phyloP scores from a whole-genome alignment of 495 filamentous ascomycete genomes.

The Filosporella fistucella region DNA sequence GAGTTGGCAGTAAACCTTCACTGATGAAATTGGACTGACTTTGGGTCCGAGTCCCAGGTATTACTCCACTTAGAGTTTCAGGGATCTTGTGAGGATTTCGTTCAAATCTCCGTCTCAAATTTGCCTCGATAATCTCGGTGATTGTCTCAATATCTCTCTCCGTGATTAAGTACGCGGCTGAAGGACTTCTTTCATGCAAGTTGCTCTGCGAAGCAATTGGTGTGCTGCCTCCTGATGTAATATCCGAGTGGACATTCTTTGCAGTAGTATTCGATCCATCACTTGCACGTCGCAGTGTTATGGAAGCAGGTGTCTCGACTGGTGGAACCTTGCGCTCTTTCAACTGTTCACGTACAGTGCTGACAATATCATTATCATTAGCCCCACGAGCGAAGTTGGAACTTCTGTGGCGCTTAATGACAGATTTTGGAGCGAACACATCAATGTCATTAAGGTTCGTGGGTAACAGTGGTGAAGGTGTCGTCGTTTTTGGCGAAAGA shows the following conservation, averaged over 20 bases:
- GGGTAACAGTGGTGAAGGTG: background rate
- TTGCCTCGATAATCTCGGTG: conserved; percentile 12
- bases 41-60: background rate
- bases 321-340: conserved; percentile 8
- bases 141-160: conserved; percentile 20
- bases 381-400: conserved; percentile 8
- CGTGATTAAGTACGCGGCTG: conserved; percentile 15
- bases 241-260: background rate
- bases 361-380: conserved; percentile 14
- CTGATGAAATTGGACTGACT: background rate
- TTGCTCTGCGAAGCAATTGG: background rate
- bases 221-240: background rate
- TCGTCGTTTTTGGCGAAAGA: background rate
- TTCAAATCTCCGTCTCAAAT: background rate
- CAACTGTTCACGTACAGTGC: conserved; percentile 14
- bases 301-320: conserved; percentile 10
- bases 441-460: background rate
- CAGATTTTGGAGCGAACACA: background rate
- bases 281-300: conserved; percentile 18
- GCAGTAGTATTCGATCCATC: background rate
- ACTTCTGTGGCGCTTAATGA: conserved; percentile 4
- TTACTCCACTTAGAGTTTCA: background rate
- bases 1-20: too few species aligned
- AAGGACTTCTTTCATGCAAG: background rate
- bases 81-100: background rate